Evolutionary conservation across 2,329 filamentous ascomycete genomes (phyloP).

Genomic region (Alternaria dauci): DNA sequence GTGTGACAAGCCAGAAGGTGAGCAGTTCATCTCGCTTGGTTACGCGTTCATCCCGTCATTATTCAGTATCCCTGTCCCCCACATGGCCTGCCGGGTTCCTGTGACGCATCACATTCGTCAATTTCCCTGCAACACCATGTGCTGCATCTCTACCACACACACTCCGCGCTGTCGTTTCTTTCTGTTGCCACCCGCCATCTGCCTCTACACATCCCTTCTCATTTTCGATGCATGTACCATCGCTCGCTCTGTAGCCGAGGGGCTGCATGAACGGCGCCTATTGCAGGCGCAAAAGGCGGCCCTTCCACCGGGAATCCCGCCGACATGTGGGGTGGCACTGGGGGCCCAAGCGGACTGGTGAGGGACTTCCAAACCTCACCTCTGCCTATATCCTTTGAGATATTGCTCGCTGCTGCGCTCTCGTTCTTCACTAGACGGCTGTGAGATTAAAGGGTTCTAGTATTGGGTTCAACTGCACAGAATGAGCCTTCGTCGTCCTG

Average conservation of each 20-base stretch:
- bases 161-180: slow-evolving; percentile 10
- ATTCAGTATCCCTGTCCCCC: slow-evolving; percentile 40
- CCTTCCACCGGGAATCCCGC: slow-evolving; percentile 29
- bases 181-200: slow-evolving; percentile 11
- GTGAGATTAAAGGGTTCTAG: slow-evolving; percentile 47
- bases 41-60: slow-evolving; percentile 22
- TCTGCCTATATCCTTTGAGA: slow-evolving; percentile 35
- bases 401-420: slow-evolving; percentile 21
- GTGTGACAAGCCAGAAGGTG: slow-evolving; percentile 41
- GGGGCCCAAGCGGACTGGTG: slow-evolving; percentile 14
- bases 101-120: slow-evolving; percentile 38
- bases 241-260: slow-evolving; percentile 32
- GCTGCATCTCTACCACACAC: slow-evolving; percentile 32
- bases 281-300: slow-evolving; percentile 25
- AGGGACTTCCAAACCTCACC: slow-evolving; percentile 42
- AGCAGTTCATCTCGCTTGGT: slow-evolving; percentile 45
- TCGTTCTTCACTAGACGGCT: slow-evolving; percentile 23
- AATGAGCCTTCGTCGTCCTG: slow-evolving; percentile 18
- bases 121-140: slow-evolving; percentile 43
- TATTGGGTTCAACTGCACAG: slow-evolving; percentile 26
- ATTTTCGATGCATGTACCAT: slow-evolving; percentile 17
- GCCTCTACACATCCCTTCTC: slow-evolving; percentile 7
- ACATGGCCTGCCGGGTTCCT: slow-evolving; percentile 42
- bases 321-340: slow-evolving; percentile 29
- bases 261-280: slow-evolving; percentile 34